A percentile compares a stretch with the other conserved stretches of the same genome.
These are phyloP conservation scores for Salix caprea DNA, from an alignment of 345 rosid species.

Conservation along the genomic window DNA sequence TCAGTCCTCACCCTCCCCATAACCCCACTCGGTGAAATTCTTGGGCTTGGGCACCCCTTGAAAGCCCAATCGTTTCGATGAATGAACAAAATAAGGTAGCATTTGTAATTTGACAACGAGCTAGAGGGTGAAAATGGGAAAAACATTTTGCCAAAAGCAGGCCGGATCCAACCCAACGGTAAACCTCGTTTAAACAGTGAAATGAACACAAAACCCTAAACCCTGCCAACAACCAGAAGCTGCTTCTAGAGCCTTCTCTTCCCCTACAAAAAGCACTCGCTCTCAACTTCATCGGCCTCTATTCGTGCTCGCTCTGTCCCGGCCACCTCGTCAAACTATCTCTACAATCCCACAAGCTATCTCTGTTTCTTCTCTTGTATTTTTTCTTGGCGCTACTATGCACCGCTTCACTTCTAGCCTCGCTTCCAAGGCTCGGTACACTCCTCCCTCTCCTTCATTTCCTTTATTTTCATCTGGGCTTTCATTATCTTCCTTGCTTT, in stretches of 20 bases:
- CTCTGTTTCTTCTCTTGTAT: background rate
- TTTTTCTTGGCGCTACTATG: conserved; percentile 26
- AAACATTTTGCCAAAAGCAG: background rate
- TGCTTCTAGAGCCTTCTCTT: conserved; percentile 53
- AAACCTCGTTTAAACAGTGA: background rate
- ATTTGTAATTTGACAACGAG: no score
- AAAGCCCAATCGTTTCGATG: no score
- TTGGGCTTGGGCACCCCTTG: no score
- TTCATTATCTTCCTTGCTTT: background rate
- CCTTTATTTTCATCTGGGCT: background rate
- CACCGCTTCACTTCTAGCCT: conserved; percentile 62
- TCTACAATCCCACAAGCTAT: background rate
- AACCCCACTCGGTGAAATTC: no score
- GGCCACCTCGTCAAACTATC: background rate
- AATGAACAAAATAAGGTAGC: no score
- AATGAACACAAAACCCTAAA: conserved; percentile 50
- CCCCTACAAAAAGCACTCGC: conserved; percentile 3
- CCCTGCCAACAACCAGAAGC: conserved; percentile 33
- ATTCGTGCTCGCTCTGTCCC: background rate
- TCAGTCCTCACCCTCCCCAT: background rate
- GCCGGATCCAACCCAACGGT: background rate
- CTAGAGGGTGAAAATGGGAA: background rate
- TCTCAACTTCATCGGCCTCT: background rate
- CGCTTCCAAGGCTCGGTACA: conserved; percentile 42
- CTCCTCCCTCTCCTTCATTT: background rate